Conservation (phyloP, 2,329 filamentous ascomycete species). For the Talaromyces verruculosus region DNA sequence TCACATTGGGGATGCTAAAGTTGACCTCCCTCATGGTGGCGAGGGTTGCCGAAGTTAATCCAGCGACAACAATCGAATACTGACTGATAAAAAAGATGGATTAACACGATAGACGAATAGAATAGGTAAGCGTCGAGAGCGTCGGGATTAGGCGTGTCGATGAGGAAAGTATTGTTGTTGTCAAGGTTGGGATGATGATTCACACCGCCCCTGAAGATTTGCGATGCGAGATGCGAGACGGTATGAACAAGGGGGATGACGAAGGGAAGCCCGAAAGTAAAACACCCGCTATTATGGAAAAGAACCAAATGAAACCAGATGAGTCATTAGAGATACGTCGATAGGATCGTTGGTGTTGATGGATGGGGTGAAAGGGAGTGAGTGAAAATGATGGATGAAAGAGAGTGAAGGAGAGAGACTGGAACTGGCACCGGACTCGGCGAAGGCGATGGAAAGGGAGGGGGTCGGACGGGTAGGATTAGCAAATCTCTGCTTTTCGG, state of each 20-base stretch:
- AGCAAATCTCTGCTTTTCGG: constrained; percentile 2
- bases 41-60: constrained; percentile 12
- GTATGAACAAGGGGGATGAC: constrained; percentile 12
- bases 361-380: neutral
- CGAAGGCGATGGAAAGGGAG: constrained; percentile 17
- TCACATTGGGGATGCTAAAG: constrained; percentile 98
- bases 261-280: neutral
- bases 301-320: constrained; percentile 1
- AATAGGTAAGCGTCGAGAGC: neutral
- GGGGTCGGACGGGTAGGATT: neutral
- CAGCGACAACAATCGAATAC: neutral
- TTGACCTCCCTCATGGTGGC: constrained; percentile 97
- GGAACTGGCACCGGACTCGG: constrained; percentile 18
- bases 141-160: neutral
- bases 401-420: neutral
- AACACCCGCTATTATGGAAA: constrained; percentile 15
- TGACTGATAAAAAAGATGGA: neutral
- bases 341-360: constrained; percentile 1
- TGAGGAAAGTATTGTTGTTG: neutral
- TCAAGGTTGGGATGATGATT: constrained; percentile 5
- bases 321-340: constrained; percentile 17
- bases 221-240: constrained; percentile 10
- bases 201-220: constrained; percentile 17
- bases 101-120: neutral
- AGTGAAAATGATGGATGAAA: constrained; percentile 11